Evolutionary conservation across 192 early-diverging fungal species (phyloP).

Genomic region (Podila clonocystis): DNA sequence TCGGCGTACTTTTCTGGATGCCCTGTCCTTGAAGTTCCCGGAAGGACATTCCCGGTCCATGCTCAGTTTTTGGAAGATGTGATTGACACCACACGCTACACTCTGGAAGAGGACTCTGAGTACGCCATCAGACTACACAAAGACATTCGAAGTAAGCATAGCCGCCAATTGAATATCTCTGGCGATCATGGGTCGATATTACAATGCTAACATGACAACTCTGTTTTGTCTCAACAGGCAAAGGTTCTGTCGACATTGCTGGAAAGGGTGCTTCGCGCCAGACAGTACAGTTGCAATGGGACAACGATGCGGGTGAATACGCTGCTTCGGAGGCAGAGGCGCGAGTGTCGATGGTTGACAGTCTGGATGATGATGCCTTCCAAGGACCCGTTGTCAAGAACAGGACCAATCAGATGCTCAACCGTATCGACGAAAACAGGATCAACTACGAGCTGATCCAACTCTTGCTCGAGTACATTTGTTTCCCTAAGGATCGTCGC

Average conservation of each 20-base stretch:
- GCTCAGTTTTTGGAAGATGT: constrained; percentile 79
- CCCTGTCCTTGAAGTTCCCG: constrained; percentile 75
- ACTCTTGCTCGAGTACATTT: constrained; percentile 68
- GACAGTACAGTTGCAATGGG: constrained; percentile 45
- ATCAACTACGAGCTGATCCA: constrained; percentile 76
- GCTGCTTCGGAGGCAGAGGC: constrained; percentile 50
- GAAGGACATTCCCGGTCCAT: constrained; percentile 77
- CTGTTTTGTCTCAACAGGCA: constrained; percentile 6
- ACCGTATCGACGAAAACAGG: constrained; percentile 63
- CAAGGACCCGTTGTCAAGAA: constrained; percentile 45
- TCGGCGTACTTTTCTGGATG: constrained; percentile 68
- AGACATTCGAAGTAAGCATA: constrained; percentile 40
- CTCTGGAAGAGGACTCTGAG: constrained; percentile 56
- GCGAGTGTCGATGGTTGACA: constrained; percentile 32
- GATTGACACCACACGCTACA: constrained; percentile 67
- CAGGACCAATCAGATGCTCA: constrained; percentile 54
- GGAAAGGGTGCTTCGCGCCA: constrained; percentile 37
- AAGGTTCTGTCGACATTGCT: constrained; percentile 45
- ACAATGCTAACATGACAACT: too few species aligned
- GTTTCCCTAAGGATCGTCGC: constrained; percentile 28
- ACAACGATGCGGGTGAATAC: constrained; percentile 43
- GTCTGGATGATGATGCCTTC: constrained; percentile 36
- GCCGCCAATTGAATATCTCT: neutral
- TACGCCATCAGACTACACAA: constrained; percentile 53
- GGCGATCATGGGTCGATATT: too few species aligned